These are phyloP conservation scores for Calonectria crousiana DNA, from an alignment of 2,329 filamentous ascomycete genomes.

Conservation along the genomic window DNA sequence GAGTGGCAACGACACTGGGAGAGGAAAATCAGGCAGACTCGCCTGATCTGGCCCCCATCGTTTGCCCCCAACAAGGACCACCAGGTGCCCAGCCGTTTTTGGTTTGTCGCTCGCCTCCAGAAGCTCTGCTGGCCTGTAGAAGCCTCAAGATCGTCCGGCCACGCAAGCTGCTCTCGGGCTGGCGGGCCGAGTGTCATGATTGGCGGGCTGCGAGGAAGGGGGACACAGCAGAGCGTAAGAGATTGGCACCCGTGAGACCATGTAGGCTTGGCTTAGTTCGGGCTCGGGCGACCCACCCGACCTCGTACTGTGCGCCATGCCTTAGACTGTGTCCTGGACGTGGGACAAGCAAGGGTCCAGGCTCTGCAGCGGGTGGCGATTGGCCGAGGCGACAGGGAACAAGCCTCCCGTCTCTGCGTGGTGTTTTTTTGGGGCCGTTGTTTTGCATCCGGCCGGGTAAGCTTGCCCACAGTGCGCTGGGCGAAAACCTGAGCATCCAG, in stretches of 20 bases:
- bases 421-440: neutral
- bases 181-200: conserved; percentile 12
- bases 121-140: conserved; percentile 12
- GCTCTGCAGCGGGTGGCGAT: conserved; percentile 25
- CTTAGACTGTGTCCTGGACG: conserved; percentile 26
- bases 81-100: neutral
- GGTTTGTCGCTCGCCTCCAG: neutral
- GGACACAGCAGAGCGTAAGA: conserved; percentile 24
- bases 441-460: conserved; percentile 30
- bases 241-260: conserved; percentile 42
- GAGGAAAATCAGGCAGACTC: conserved; percentile 38
- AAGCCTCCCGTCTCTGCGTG: conserved; percentile 29
- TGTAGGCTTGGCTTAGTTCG: conserved; percentile 13
- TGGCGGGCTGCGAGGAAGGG: neutral
- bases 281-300: conserved; percentile 29
- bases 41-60: conserved; percentile 26
- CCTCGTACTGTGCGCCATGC: conserved; percentile 6
- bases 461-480: conserved; percentile 21
- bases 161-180: neutral
- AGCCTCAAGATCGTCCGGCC: neutral
- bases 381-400: conserved; percentile 31
- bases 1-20: conserved; percentile 37
- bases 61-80: conserved; percentile 15
- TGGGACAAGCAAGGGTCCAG: conserved; percentile 22
- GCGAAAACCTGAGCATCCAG: conserved; percentile 18